phyloP scores from a whole-genome alignment of 495 filamentous ascomycete genomes.

The Talaromyces nanjingensis region DNA sequence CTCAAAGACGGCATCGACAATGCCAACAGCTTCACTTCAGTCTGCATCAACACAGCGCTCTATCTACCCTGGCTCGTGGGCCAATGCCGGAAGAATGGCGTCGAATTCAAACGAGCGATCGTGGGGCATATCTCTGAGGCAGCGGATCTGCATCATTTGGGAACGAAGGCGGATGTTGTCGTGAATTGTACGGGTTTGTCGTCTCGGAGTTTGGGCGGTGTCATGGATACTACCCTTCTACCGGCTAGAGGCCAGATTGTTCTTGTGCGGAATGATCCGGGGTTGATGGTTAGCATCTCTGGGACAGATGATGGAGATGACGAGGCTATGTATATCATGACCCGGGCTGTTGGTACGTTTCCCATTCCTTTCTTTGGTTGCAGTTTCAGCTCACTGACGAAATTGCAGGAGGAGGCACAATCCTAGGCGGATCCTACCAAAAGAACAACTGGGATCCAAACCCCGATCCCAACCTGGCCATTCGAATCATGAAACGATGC shows the following conservation, averaged over 20 bases:
- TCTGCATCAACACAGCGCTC: constrained; percentile 85
- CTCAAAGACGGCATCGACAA: constrained; percentile 57
- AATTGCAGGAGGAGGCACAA: constrained; percentile 53
- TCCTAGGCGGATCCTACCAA: constrained; percentile 85
- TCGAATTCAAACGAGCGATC: constrained; percentile 52
- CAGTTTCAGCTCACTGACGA: neutral
- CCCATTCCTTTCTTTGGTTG: neutral
- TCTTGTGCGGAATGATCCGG: constrained; percentile 74
- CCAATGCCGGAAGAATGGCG: constrained; percentile 65
- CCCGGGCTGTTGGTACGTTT: constrained; percentile 59
- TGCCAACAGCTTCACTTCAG: constrained; percentile 66
- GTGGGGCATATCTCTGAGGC: constrained; percentile 71
- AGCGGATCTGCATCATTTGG: constrained; percentile 52
- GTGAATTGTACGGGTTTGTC: constrained; percentile 85
- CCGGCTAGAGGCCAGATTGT: constrained; percentile 86
- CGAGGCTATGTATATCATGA: constrained; percentile 86
- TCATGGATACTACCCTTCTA: constrained; percentile 64
- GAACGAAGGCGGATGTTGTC: constrained; percentile 58
- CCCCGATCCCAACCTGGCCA: constrained; percentile 72
- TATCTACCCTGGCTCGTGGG: constrained; percentile 81
- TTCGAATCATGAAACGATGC: constrained; percentile 82
- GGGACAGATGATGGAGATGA: constrained; percentile 77
- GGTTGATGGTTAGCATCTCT: constrained; percentile 60
- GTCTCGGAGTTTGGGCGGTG: constrained; percentile 70
- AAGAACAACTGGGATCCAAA: constrained; percentile 76